These are phyloP conservation scores for Taxillus chinensis DNA, from an alignment of 164 flowering plant species.

Conservation along the genomic window DNA sequence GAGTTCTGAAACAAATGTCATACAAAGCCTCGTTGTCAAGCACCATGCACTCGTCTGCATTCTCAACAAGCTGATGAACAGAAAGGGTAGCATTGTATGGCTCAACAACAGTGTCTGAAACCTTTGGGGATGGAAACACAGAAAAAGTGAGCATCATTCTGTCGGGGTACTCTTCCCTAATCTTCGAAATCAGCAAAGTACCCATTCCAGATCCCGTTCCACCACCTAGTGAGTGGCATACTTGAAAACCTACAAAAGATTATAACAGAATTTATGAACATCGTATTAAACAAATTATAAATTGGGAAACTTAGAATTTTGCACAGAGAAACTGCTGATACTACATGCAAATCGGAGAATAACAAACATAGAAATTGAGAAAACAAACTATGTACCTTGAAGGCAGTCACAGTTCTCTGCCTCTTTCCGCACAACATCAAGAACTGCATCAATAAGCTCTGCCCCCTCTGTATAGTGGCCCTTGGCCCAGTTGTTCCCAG, in stretches of 20 bases:
- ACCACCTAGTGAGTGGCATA: conserved; percentile 2
- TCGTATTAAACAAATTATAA: no score
- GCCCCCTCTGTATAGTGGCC: conserved; percentile 3
- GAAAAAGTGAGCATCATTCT: conserved; percentile 3
- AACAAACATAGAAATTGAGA: not conserved
- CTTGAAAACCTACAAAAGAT: not conserved
- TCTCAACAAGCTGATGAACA: conserved; percentile 5
- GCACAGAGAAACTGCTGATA: no score
- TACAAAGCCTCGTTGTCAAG: conserved; percentile 1
- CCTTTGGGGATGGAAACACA: conserved; percentile 1
- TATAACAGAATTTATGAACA: no score
- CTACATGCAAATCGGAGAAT: no score
- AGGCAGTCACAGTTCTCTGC: conserved; percentile 4
- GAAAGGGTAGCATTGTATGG: conserved; percentile 4
- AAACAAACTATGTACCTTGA: not conserved
- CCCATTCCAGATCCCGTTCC: conserved; percentile 4
- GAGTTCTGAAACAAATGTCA: conserved; percentile 1
- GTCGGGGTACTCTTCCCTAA: conserved; percentile 2
- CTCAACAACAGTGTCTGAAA: conserved; percentile 3
- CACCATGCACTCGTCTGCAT: conserved; percentile 2
- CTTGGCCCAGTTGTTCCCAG: conserved; percentile 3
- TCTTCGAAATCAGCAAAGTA: not conserved
- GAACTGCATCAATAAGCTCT: conserved; percentile 1
- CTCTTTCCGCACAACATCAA: conserved; percentile 1
- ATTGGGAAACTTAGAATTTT: no score